These are phyloP conservation scores for Acanthochlamys bracteata DNA, from an alignment of 106 monocot species.

Conservation along the genomic window DNA sequence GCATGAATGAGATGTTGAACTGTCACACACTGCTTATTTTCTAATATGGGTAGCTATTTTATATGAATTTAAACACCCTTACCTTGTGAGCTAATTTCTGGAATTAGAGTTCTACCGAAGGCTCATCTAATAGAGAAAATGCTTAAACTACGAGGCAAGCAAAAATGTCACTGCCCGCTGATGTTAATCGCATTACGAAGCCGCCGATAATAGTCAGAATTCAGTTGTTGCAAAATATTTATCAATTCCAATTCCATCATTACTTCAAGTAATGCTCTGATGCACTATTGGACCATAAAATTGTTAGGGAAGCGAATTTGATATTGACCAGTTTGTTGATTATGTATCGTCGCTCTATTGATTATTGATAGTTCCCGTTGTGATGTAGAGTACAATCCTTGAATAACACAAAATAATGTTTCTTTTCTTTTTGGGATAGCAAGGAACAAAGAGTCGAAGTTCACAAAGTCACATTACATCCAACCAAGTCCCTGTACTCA, in stretches of 20 bases:
- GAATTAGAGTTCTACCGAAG: too few relatives aligned
- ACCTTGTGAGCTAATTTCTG: too few relatives aligned
- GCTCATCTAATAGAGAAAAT: constrained; percentile 93
- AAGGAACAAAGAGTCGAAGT: not conserved
- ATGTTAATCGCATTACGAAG: constrained; percentile 3
- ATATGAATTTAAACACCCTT: too few relatives aligned
- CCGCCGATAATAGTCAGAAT: constrained; percentile 5
- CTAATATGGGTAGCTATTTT: too few relatives aligned
- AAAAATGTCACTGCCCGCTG: constrained; percentile 23
- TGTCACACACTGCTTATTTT: too few relatives aligned
- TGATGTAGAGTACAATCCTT: too few relatives aligned
- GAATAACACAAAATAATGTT: not conserved
- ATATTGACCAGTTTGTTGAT: constrained; percentile 14
- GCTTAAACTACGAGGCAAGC: constrained; percentile 63
- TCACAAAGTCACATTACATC: not conserved
- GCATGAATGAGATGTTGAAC: too few relatives aligned
- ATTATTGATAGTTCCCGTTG: not conserved
- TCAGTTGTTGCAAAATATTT: not conserved
- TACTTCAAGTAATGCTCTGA: not conserved
- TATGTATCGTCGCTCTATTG: constrained; percentile 8
- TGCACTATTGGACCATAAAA: constrained; percentile 7
- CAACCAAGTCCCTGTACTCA: not conserved
- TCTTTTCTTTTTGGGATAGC: not conserved
- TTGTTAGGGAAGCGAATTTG: constrained; percentile 2
- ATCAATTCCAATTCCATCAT: not conserved